A percentile compares a stretch with the other conserved stretches of the same genome.
phyloP scores from a whole-genome alignment of 306 rosid genomes.

The Sophora flavescens region DNA sequence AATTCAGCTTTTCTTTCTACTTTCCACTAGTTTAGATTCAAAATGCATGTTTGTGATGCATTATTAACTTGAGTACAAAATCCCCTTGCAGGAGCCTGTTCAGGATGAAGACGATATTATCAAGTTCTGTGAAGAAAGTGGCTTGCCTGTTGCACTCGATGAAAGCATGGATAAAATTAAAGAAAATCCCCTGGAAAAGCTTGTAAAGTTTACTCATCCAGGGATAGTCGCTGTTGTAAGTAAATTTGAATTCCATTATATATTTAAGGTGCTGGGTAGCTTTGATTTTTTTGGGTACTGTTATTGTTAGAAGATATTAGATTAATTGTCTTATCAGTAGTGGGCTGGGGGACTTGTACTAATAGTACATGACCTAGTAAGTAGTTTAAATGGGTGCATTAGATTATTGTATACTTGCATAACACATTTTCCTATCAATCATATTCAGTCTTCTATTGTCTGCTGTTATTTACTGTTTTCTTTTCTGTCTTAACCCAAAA shows the following conservation, averaged over 20 bases:
- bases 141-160: constrained; percentile 89
- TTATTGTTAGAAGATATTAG: not conserved
- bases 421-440: not conserved
- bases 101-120: constrained; percentile 74
- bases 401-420: not conserved
- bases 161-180: constrained; percentile 77
- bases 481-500: too few species aligned
- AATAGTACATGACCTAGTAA: not conserved
- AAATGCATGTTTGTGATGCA: constrained; percentile 22
- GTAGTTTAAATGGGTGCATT: not conserved
- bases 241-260: constrained; percentile 37
- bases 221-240: constrained; percentile 91
- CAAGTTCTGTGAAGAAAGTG: constrained; percentile 85
- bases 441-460: not conserved
- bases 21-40: not conserved
- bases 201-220: constrained; percentile 77
- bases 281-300: constrained; percentile 28
- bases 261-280: constrained; percentile 1
- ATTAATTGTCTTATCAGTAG: not conserved
- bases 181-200: constrained; percentile 70
- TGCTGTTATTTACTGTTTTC: too few species aligned
- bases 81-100: constrained; percentile 87
- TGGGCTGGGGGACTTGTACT: not conserved
- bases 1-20: not conserved
- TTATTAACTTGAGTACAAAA: constrained; percentile 34